phyloP scores from a whole-genome alignment of 2,329 filamentous ascomycete species.

The Ascosphaera acerosa region DNA sequence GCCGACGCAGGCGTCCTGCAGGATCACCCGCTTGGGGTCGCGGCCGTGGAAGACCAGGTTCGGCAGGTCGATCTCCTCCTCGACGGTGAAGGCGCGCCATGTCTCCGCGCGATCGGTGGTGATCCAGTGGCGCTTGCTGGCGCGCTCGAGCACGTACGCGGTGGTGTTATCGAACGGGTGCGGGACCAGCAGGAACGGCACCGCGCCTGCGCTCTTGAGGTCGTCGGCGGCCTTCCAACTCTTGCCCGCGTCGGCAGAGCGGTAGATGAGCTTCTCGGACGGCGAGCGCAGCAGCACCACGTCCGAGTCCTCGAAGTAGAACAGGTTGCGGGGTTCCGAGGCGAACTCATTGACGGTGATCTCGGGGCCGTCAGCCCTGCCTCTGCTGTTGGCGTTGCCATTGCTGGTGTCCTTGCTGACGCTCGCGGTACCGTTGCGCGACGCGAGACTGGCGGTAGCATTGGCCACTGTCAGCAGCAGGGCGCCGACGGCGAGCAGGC shows the following conservation, averaged over 20 bases:
- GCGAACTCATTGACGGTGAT: constrained; percentile 41
- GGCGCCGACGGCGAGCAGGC: constrained; percentile 21
- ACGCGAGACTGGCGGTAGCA: constrained; percentile 7
- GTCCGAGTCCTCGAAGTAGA: constrained; percentile 82
- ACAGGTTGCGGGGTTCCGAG: constrained; percentile 39
- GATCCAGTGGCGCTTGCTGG: constrained; percentile 45
- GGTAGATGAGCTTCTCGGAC: constrained; percentile 38
- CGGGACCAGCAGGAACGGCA: constrained; percentile 39
- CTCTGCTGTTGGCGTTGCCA: constrained; percentile 20
- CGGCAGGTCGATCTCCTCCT: constrained; percentile 19
- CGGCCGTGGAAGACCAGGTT: constrained; percentile 52
- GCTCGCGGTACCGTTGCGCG: no score
- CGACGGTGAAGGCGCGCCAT: constrained; percentile 50
- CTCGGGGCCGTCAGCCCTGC: constrained; percentile 34
- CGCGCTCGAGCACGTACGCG: constrained; percentile 53
- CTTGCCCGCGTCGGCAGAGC: constrained; percentile 57
- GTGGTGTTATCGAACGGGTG: constrained; percentile 56
- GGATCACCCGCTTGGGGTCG: constrained; percentile 66
- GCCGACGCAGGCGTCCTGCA: constrained; percentile 41
- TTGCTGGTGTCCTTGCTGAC: no score
- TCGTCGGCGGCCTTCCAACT: constrained; percentile 47
- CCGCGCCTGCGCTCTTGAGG: constrained; percentile 23
- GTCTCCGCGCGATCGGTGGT: constrained; percentile 61
- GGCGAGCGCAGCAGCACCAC: constrained; percentile 50
- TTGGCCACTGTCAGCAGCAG: constrained; percentile 27